A percentile compares a stretch with the other conserved stretches of the same genome.
phyloP scores from a whole-genome alignment of 129 eudicot species.

The Artemisia argyi region DNA sequence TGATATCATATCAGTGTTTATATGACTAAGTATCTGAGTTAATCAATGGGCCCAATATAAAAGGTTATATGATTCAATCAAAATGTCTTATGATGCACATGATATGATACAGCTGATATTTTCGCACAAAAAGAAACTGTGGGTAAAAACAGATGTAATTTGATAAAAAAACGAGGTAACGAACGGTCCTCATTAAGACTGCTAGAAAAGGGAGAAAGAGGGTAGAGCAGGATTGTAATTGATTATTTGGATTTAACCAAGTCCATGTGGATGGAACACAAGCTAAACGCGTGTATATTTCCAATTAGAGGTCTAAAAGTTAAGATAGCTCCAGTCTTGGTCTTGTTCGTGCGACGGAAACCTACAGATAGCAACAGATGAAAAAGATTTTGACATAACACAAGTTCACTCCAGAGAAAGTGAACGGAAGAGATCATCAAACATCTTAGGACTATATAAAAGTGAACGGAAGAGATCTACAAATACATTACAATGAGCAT shows the following conservation, averaged over 20 bases:
- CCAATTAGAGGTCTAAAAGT: neutral
- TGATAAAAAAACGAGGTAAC: neutral
- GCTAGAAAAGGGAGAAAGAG: neutral
- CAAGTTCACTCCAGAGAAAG: neutral
- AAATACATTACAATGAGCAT: constrained; percentile 17
- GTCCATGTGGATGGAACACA: neutral
- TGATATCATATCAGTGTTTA: neutral
- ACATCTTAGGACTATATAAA: too few relatives aligned
- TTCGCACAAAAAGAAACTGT: too few relatives aligned
- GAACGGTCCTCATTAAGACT: neutral
- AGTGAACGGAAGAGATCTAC: neutral
- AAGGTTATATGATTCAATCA: neutral
- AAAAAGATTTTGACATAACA: neutral
- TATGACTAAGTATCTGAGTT: neutral
- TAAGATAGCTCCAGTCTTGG: neutral
- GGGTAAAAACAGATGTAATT: neutral
- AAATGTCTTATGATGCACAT: too few relatives aligned
- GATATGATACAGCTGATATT: too few relatives aligned
- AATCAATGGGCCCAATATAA: neutral
- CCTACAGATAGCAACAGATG: neutral
- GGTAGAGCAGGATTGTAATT: neutral
- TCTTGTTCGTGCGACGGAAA: neutral
- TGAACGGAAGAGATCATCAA: neutral
- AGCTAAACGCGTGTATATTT: neutral
- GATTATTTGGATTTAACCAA: neutral